Base-by-base conservation (phyloP, 768 basidiomycete species). In the Suillus americanus region DNA sequence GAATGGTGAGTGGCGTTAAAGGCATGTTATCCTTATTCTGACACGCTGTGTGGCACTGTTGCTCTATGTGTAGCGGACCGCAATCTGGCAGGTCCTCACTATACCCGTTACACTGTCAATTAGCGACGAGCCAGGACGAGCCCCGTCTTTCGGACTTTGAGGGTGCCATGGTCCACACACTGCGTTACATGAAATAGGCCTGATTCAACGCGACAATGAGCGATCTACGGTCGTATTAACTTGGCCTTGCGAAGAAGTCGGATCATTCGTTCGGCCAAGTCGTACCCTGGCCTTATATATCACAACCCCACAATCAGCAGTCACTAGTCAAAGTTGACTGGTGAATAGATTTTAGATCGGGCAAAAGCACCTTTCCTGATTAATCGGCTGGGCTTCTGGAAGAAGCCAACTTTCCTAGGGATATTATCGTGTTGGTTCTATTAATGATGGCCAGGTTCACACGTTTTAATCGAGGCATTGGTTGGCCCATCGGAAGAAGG, bases 401-500 rank as follows among this genome's bases (percentile, higher is more conserved):
- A 57, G 25, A 28, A 41, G 57, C 16, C 6, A 57, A 28, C 2
- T n/a, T 28, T 40, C 1, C 10, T 12, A 28, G 16, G 23, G 18
- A 18, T 28, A 37, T 41, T 28, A 59, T 28, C 28, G 6, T 10
- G 2, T n/a, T 20, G 3, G 55, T 25, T 35, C 37, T 4, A 51
- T 38, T 23, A n/a, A n/a, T n/a, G 37, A 59, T 59, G 57, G 57
- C 57, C 25, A 59, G 16, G 57, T 28, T 40, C 28, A 20, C 57
- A 59, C 57, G 57, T 41, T 59, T 18, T 18, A 28, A 33, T 54
- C 4, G 10, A 28, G 57, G 10, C 12, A 18, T 57, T 57, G 56
- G 57, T 28, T 57, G 57, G 55, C 12, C n/a, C 23, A 18, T 41
- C 25, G 57, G 38, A 12, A 57, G 38, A 6, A 40, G n/a, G n/a